These are phyloP conservation scores for Apiotrichum gamsii DNA, from an alignment of 1,284 basidiomycete species.

Conservation along the genomic window DNA sequence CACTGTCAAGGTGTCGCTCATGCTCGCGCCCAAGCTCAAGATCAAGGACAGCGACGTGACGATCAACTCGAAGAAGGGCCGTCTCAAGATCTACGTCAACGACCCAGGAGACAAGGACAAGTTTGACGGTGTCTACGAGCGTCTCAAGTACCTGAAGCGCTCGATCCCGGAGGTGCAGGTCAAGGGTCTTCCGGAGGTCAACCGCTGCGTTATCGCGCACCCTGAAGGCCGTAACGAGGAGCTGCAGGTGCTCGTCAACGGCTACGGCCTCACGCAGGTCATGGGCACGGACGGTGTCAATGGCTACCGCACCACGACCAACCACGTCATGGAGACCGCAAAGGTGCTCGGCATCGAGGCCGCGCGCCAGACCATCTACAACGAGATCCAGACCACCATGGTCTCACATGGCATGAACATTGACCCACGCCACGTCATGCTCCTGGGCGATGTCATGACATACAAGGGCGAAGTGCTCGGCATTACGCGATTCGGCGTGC, in stretches of 20 bases:
- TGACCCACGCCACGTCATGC: slow-evolving; percentile 97
- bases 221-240: slow-evolving; percentile 69
- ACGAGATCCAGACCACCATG: slow-evolving; percentile 98
- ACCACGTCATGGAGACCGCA: slow-evolving; percentile 95
- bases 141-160: slow-evolving; percentile 76
- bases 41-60: slow-evolving; percentile 67
- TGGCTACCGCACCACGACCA: slow-evolving; percentile 86
- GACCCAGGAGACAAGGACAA: slow-evolving; percentile 54
- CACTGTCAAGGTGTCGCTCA: slow-evolving; percentile 87
- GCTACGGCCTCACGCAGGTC: slow-evolving; percentile 93
- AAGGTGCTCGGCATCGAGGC: slow-evolving; percentile 96
- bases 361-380: slow-evolving; percentile 87
- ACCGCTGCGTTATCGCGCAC: slow-evolving; percentile 87
- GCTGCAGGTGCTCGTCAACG: slow-evolving; percentile 71
- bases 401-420: slow-evolving; percentile 96
- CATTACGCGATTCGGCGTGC: slow-evolving; percentile 99
- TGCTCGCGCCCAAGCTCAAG: slow-evolving; percentile 82
- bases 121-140: slow-evolving; percentile 58
- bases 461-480: slow-evolving; percentile 99
- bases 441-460: slow-evolving; percentile 97
- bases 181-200: slow-evolving; percentile 81
- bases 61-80: slow-evolving; percentile 18
- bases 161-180: slow-evolving; percentile 76
- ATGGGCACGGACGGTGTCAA: slow-evolving; percentile 97
- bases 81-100: slow-evolving; percentile 22